Percentiles rank a stretch among this genome's conserved stretches.
phyloP scores from a whole-genome alignment of 805 yeast species.

The Wickerhamiella vanderwaltii region DNA sequence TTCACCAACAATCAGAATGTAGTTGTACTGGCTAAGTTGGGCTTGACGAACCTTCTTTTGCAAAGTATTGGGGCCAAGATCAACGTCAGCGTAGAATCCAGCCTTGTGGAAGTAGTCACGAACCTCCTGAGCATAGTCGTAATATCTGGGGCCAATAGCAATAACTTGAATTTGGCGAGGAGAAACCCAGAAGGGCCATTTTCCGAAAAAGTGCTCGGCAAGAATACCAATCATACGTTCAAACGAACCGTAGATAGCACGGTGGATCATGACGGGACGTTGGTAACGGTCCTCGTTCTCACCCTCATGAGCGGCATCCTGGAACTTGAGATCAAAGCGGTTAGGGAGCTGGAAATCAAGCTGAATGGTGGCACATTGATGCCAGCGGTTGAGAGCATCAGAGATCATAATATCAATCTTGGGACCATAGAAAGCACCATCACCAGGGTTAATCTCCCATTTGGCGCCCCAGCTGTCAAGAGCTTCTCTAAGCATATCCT shows the following conservation, averaged over 20 bases:
- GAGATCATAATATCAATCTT: conserved; percentile 93
- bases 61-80: conserved; percentile 86
- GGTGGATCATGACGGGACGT: conserved; percentile 98
- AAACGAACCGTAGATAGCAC: conserved; percentile 96
- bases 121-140: conserved; percentile 77
- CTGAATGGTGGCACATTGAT: conserved; percentile 98
- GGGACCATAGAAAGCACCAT: conserved; percentile 96
- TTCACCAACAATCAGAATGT: conserved; percentile 93
- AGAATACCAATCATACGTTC: conserved; percentile 99
- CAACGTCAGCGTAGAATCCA: conserved; percentile 87
- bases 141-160: conserved; percentile 91
- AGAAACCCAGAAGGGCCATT: conserved; percentile 99
- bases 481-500: conserved; percentile 67
- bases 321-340: conserved; percentile 83
- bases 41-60: conserved; percentile 98
- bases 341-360: conserved; percentile 96
- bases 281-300: conserved; percentile 37
- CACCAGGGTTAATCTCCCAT: conserved; percentile 95
- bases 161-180: conserved; percentile 95
- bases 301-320: conserved; percentile 32
- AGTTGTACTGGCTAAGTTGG: conserved; percentile 87
- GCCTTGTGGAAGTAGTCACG: conserved; percentile 48
- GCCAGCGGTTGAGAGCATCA: conserved; percentile 93
- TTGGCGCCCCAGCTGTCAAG: conserved; percentile 74
- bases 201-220: conserved; percentile 96